A percentile compares a stretch with the other conserved stretches of the same genome.
Conservation (phyloP, 177 flowering plant genomes). For the Vitis hybrid region DNA sequence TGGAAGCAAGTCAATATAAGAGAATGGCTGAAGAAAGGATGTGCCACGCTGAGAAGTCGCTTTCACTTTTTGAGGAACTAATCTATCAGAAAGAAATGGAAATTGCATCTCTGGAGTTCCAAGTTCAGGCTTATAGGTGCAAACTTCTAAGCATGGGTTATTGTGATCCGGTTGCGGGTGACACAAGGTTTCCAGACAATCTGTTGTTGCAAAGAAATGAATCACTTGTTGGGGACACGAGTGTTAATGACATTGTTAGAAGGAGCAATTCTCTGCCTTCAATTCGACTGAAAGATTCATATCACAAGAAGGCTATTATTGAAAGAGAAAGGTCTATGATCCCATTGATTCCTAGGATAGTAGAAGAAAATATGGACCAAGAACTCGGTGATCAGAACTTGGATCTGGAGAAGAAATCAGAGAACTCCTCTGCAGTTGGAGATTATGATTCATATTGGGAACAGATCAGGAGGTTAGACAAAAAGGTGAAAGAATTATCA, state of each 20-base stretch:
- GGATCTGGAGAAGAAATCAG: slow-evolving; percentile 23
- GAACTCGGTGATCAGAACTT: slow-evolving; percentile 13
- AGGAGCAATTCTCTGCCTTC: slow-evolving; percentile 50
- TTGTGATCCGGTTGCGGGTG: slow-evolving; percentile 33
- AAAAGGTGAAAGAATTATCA: slow-evolving; percentile 44
- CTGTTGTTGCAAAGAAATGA: slow-evolving; percentile 26
- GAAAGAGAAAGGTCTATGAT: slow-evolving; percentile 24
- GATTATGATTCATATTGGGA: slow-evolving; percentile 50
- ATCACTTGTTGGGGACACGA: slow-evolving; percentile 15
- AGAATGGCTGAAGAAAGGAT: slow-evolving; percentile 85
- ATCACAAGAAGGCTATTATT: slow-evolving; percentile 12
- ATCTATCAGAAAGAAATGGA: slow-evolving; percentile 79
- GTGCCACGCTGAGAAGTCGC: slow-evolving; percentile 57
- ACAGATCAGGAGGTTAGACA: slow-evolving; percentile 56
- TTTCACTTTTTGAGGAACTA: slow-evolving; percentile 57
- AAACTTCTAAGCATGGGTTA: slow-evolving; percentile 66
- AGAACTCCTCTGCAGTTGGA: slow-evolving; percentile 15
- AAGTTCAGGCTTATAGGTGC: slow-evolving; percentile 67
- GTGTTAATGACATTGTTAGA: slow-evolving; percentile 23
- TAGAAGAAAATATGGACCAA: slow-evolving; percentile 17
- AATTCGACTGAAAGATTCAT: slow-evolving; percentile 17
- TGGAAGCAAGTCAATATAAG: slow-evolving; percentile 90
- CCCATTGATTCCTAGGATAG: slow-evolving; percentile 6
- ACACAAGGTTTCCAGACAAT: slow-evolving; percentile 33
- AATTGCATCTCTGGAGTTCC: slow-evolving; percentile 64